phyloP scores from a whole-genome alignment of 257 asterid genomes.

The Nicotiana tabacum region DNA sequence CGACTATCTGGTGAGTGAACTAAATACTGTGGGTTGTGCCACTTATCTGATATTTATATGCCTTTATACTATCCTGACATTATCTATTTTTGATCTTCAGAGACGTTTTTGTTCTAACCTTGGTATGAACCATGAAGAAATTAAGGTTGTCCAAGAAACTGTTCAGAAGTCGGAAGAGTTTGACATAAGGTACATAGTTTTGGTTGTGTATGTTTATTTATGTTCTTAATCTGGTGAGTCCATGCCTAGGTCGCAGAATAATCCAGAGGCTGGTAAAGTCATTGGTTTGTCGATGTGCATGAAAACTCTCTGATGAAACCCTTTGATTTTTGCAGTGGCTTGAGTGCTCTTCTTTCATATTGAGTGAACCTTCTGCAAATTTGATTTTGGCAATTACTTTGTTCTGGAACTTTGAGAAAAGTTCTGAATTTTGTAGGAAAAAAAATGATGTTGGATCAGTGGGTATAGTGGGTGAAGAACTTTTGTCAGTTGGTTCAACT shows the following conservation, averaged over 20 bases:
- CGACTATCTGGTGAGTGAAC: conserved; percentile 70
- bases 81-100: conserved; percentile 23
- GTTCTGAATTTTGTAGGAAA: not conserved
- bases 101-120: conserved; percentile 94
- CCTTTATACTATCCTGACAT: not conserved
- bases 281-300: not conserved
- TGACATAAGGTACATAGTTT: conserved; percentile 56
- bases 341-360: not conserved
- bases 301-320: not conserved
- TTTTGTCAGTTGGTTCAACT: not conserved
- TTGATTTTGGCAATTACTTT: not conserved
- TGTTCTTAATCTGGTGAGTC: not conserved
- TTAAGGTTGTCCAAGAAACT: conserved; percentile 89
- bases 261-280: not conserved
- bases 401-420: not conserved
- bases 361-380: not conserved
- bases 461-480: not conserved
- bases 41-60: not conserved
- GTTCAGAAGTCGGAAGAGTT: conserved; percentile 81
- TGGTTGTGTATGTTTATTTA: not conserved
- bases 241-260: not conserved
- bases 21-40: not conserved
- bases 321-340: not conserved
- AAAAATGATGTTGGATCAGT: not conserved
- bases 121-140: conserved; percentile 75